These are phyloP conservation scores for Eucalyptus urophylla DNA, from an alignment of 345 rosid genomes.

Conservation along the genomic window DNA sequence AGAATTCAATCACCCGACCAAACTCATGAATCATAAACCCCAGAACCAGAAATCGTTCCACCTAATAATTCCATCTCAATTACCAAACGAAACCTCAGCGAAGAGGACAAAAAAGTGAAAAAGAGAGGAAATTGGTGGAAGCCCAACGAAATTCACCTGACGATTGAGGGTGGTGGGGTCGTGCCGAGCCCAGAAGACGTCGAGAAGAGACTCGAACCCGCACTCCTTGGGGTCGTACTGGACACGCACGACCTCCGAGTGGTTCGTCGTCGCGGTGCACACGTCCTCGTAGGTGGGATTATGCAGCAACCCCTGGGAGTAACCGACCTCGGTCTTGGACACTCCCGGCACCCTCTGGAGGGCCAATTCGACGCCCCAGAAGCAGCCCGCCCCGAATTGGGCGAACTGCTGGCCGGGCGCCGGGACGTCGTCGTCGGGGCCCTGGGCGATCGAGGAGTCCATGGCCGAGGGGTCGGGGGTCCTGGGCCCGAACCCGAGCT, in stretches of 20 bases:
- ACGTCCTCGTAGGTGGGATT: conserved; percentile 76
- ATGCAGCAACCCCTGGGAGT: conserved; percentile 44
- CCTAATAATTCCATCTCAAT: not conserved
- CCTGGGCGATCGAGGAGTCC: conserved; percentile 63
- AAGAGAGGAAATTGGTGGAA: not conserved
- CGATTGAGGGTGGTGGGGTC: conserved; percentile 93
- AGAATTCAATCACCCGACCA: not conserved
- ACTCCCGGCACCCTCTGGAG: conserved; percentile 84
- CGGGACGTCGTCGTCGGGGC: conserved; percentile 63
- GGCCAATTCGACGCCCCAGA: conserved; percentile 91
- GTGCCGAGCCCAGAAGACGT: conserved; percentile 78
- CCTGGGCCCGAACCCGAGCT: conserved; percentile 58
- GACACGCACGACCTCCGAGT: conserved; percentile 75
- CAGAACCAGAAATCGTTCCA: not conserved
- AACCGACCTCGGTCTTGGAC: conserved; percentile 81
- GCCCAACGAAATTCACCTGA: conserved; percentile 36
- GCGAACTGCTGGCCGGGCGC: conserved; percentile 65
- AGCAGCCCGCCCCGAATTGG: conserved; percentile 94
- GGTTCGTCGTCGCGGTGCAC: conserved; percentile 61
- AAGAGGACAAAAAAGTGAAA: not conserved
- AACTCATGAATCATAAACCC: not conserved
- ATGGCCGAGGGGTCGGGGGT: conserved; percentile 27
- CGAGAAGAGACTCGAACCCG: conserved; percentile 54
- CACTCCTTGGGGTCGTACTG: conserved; percentile 83
- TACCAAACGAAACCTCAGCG: not conserved